These are phyloP conservation scores for Yamadazyma taylorii DNA, from an alignment of 1,139 yeast species.

Conservation along the genomic window DNA sequence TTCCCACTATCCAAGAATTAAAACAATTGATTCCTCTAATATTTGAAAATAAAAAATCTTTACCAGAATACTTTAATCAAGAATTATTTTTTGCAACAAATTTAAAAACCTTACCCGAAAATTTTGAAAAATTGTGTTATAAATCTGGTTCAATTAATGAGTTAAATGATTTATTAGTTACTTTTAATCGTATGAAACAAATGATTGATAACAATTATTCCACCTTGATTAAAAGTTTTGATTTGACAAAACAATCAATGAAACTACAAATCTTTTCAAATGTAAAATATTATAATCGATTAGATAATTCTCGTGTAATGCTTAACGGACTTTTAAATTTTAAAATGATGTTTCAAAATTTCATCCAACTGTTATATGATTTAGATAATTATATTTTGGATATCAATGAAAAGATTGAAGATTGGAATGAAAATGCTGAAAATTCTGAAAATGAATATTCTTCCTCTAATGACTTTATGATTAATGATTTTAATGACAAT, in stretches of 20 bases:
- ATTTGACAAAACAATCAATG: slow-evolving; percentile 11
- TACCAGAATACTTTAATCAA: slow-evolving; percentile 16
- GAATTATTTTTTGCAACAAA: slow-evolving; percentile 22
- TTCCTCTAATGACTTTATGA: neutral
- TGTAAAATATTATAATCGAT: slow-evolving; percentile 12
- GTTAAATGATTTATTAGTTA: slow-evolving; percentile 4
- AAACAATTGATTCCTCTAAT: slow-evolving; percentile 14
- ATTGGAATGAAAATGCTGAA: slow-evolving; percentile 7
- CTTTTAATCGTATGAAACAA: slow-evolving; percentile 7
- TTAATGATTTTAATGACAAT: slow-evolving; percentile 3
- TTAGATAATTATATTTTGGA: slow-evolving; percentile 15
- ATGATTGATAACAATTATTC: slow-evolving; percentile 7
- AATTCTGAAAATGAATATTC: too few relatives aligned
- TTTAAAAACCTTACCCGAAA: slow-evolving; percentile 15
- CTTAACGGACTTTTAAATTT: slow-evolving; percentile 13
- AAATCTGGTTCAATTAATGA: slow-evolving; percentile 1
- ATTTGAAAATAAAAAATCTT: slow-evolving; percentile 9
- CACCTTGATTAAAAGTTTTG: slow-evolving; percentile 2
- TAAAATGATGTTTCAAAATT: slow-evolving; percentile 13
- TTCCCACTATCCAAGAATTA: slow-evolving; percentile 13
- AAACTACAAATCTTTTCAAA: slow-evolving; percentile 15
- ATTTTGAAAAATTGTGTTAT: slow-evolving; percentile 4
- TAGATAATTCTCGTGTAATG: slow-evolving; percentile 16
- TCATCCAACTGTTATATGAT: slow-evolving; percentile 8
- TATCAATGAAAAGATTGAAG: slow-evolving; percentile 15